Conservation (phyloP, 140 eudicot genomes). For the Bidens hawaiensis region DNA sequence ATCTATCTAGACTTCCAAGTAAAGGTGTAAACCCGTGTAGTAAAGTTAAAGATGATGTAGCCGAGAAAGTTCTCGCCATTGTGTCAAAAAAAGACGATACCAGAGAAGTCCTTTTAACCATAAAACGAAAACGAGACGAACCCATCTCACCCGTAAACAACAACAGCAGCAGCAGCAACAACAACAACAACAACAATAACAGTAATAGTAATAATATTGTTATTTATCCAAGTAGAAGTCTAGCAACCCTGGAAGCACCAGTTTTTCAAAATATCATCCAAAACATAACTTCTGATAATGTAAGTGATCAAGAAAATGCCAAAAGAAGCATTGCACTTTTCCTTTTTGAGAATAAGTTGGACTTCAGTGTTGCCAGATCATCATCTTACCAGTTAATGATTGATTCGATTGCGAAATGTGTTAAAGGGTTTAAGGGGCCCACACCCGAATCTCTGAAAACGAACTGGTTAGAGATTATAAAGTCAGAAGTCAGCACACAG, state of each 20-base stretch:
- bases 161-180: no score
- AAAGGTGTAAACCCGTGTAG: conserved; percentile 95
- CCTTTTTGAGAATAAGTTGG: conserved; percentile 85
- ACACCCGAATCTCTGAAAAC: conserved; percentile 65
- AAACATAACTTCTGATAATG: conserved; percentile 23
- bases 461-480: conserved; percentile 69
- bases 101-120: conserved; percentile 43
- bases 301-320: conserved; percentile 57
- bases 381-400: conserved; percentile 79
- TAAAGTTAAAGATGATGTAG: conserved; percentile 86
- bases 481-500: conserved; percentile 55
- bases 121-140: conserved; percentile 59
- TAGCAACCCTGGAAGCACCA: conserved; percentile 37
- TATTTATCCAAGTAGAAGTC: conserved; percentile 28
- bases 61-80: conserved; percentile 63
- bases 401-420: conserved; percentile 66
- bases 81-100: conserved; percentile 59
- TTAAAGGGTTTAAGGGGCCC: conserved; percentile 57
- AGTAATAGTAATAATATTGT: no score
- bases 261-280: conserved; percentile 37
- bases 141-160: conserved; percentile 40
- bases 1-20: conserved; percentile 87
- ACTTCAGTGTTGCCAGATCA: conserved; percentile 77
- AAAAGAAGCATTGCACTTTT: conserved; percentile 82
- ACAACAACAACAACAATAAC: no score